A percentile compares a stretch with the other conserved stretches of the same genome.
Evolutionary conservation across 2,329 filamentous ascomycete species (phyloP).

Genomic region (Fusarium fujikuroi): DNA sequence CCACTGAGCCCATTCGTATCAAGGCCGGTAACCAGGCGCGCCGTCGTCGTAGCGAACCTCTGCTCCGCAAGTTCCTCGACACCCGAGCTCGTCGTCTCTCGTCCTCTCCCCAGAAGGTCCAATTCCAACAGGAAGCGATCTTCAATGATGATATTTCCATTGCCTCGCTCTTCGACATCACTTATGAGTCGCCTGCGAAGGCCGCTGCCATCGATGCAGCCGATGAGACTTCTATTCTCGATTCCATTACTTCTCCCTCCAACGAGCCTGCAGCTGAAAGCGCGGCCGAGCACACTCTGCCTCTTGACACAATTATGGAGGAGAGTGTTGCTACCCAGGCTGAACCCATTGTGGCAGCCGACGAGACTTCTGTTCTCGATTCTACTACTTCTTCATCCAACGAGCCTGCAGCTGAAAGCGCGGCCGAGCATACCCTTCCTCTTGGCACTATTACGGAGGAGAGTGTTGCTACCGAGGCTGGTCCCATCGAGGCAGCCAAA

Average conservation of each 20-base stretch:
- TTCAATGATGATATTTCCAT: constrained; percentile 31
- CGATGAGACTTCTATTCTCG: not conserved
- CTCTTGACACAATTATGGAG: not conserved
- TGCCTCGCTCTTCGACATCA: constrained; percentile 7
- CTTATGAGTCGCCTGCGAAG: not conserved
- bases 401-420: not conserved
- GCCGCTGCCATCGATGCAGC: not conserved
- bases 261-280: not conserved
- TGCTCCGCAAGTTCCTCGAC: constrained; percentile 43
- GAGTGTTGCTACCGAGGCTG: not conserved
- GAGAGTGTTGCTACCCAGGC: not conserved
- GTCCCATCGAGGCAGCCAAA: not conserved
- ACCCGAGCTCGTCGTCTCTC: constrained; percentile 43
- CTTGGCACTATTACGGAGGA: not conserved
- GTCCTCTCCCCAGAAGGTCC: constrained; percentile 45
- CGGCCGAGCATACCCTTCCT: not conserved
- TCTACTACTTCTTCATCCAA: not conserved
- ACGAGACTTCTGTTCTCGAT: not conserved
- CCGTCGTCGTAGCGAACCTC: constrained; percentile 51
- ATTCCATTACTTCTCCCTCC: not conserved
- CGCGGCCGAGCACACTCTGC: not conserved
- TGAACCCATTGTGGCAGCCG: not conserved
- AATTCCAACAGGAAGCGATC: constrained; percentile 31
- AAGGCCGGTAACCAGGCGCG: constrained; percentile 36
- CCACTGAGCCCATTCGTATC: constrained; percentile 37